These are phyloP conservation scores for Lepidium campestre DNA, from an alignment of 441 rosid genomes.

Conservation along the genomic window DNA sequence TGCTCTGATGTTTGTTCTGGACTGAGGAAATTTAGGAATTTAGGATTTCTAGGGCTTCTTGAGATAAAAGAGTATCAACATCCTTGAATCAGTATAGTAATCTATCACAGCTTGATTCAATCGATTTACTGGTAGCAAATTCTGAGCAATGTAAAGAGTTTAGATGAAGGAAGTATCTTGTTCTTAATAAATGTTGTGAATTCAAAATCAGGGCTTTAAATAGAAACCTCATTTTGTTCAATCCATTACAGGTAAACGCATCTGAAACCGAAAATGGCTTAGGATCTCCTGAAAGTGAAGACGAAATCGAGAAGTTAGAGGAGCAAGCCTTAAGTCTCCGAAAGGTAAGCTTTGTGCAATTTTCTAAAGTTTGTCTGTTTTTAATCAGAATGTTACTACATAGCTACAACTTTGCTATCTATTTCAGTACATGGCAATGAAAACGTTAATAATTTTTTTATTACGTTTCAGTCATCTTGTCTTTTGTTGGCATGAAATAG, in stretches of 20 bases:
- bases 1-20: background rate
- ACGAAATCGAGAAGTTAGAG: conserved; percentile 60
- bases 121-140: background rate
- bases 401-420: background rate
- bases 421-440: background rate
- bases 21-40: background rate
- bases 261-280: conserved; percentile 37
- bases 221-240: background rate
- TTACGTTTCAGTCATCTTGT: background rate
- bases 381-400: background rate
- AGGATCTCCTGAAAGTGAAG: conserved; percentile 43
- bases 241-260: conserved; percentile 43
- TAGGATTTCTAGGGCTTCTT: background rate
- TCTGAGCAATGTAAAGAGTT: background rate
- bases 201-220: background rate
- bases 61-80: background rate
- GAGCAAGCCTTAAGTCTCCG: conserved; percentile 59
- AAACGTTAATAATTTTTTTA: background rate
- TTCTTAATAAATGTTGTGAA: background rate
- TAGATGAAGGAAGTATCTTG: background rate
- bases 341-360: conserved; percentile 41
- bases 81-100: background rate
- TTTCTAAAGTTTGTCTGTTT: background rate
- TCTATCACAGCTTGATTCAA: background rate
- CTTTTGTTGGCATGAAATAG: background rate